Base-by-base conservation (phyloP, 2,329 filamentous ascomycete species). In the Coniochaeta sp. region DNA sequence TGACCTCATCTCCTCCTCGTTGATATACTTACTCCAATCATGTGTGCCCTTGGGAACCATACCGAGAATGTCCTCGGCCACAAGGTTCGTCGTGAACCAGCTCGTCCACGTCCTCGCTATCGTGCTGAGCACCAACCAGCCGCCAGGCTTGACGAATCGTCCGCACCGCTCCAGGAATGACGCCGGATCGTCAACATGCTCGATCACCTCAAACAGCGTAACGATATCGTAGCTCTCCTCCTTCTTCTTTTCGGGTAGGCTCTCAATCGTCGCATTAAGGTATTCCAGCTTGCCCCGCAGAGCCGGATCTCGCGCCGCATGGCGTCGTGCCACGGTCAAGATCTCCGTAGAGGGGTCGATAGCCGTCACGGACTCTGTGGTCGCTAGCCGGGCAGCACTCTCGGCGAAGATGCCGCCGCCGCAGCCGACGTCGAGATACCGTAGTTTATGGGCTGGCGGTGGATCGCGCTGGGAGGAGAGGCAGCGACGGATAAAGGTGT, bases 21-120 rank as follows among this genome's bases (percentile, higher is more conserved):
- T 95, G 65, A 99, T 88, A 75, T 98, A 99, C 77, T 98, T 96
- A 63, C 81, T 81, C 95, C 95, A 99, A 73, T 97, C 92, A 75
- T 99, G 95, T 55, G 95, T 99, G 1, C 95, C 95, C 64, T 84
- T 85, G 10, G 95, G 95, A 60, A 99, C 95, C 62, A 98, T 91
- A 5, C 90, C 81, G 71, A 96, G 68, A 61, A 97, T 71, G 75
- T 95, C 90, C 77, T 99, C 95, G 0, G 95, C 95, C 64, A 96
- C 81, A 26, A 98, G 77, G 69, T 96, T 96, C 2, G 96, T 99
- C 14, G 93, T 92, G 55, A 97, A 74, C 88, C 91, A 99, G 66
- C 90, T 95, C 63, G 86, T 86, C 82, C 90, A 90, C 1, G 91
- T 96, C 64, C 95, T 81, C 57, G 95, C 90, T 70, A 99, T 98